A percentile compares a stretch with the other conserved stretches of the same genome.
These are phyloP conservation scores for Lobosporangium transversale DNA, from an alignment of 192 early-diverging fungal species.

Conservation along the genomic window DNA sequence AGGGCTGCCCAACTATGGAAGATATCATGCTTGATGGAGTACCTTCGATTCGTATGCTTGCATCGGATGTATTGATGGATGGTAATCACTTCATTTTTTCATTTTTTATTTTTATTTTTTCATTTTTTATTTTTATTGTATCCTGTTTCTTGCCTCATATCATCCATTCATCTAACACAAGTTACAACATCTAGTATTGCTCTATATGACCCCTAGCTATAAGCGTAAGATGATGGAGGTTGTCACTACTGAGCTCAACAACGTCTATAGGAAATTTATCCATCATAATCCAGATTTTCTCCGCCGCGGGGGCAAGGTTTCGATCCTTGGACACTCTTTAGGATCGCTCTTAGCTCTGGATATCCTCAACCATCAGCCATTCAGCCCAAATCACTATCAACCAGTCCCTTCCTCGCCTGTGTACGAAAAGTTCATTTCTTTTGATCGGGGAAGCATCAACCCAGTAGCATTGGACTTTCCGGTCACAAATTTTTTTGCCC, in stretches of 20 bases:
- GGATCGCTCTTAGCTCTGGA: constrained; percentile 84
- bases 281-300: constrained; percentile 81
- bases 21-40: constrained; percentile 87
- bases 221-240: constrained; percentile 83
- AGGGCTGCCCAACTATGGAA: constrained; percentile 71
- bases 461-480: constrained; percentile 68
- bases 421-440: constrained; percentile 44
- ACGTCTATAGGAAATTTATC: constrained; percentile 77
- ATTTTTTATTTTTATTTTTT: not conserved
- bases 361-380: constrained; percentile 76
- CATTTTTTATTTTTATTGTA: not conserved
- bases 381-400: constrained; percentile 36
- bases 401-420: constrained; percentile 48
- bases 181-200: constrained; percentile 68
- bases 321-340: constrained; percentile 82
- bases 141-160: no score
- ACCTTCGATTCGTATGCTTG: constrained; percentile 80
- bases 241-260: constrained; percentile 80
- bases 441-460: constrained; percentile 29
- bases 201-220: constrained; percentile 88
- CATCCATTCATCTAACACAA: no score
- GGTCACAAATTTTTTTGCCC: constrained; percentile 80
- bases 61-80: constrained; percentile 87
- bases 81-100: constrained; percentile 55
- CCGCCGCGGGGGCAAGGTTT: constrained; percentile 69